Conservation (phyloP, 495 filamentous ascomycete genomes). For the Lasiosphaeriaceae sp. region DNA sequence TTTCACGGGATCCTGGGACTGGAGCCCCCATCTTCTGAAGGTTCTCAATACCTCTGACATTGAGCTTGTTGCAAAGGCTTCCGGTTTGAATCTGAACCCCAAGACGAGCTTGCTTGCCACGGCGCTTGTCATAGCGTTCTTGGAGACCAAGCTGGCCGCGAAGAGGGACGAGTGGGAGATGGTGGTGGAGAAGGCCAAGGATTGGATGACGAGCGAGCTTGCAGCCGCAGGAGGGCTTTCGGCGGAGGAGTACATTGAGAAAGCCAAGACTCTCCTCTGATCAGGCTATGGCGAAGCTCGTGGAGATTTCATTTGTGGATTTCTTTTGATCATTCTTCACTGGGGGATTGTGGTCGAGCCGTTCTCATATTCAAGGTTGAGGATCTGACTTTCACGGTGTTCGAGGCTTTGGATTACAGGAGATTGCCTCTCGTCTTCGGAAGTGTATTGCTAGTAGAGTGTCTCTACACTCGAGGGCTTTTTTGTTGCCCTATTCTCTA, state of each 20-base stretch:
- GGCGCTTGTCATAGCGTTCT: constrained; percentile 44
- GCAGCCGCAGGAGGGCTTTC: background rate
- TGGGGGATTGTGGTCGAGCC: too few relatives aligned
- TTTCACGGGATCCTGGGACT: constrained; percentile 49
- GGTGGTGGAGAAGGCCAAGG: constrained; percentile 46
- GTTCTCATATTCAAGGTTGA: background rate
- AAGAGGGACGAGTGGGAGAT: constrained; percentile 54
- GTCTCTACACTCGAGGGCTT: too few relatives aligned
- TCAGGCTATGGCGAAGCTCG: background rate
- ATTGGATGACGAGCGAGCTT: constrained; percentile 30
- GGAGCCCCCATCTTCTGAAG: constrained; percentile 6
- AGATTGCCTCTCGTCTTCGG: too few relatives aligned
- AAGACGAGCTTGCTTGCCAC: constrained; percentile 35
- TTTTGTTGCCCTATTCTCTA: too few relatives aligned
- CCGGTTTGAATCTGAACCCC: background rate
- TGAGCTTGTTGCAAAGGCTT: background rate
- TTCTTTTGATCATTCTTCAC: too few relatives aligned
- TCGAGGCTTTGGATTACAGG: too few relatives aligned
- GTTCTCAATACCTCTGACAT: constrained; percentile 16
- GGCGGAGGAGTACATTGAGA: constrained; percentile 15
- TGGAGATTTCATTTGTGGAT: background rate
- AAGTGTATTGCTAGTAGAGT: too few relatives aligned
- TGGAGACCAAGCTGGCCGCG: constrained; percentile 38
- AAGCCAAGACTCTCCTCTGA: constrained; percentile 8
- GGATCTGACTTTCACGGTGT: background rate